Evolutionary conservation across 2,329 filamentous ascomycete species (phyloP).

Genomic region (Apiospora phragmitis): DNA sequence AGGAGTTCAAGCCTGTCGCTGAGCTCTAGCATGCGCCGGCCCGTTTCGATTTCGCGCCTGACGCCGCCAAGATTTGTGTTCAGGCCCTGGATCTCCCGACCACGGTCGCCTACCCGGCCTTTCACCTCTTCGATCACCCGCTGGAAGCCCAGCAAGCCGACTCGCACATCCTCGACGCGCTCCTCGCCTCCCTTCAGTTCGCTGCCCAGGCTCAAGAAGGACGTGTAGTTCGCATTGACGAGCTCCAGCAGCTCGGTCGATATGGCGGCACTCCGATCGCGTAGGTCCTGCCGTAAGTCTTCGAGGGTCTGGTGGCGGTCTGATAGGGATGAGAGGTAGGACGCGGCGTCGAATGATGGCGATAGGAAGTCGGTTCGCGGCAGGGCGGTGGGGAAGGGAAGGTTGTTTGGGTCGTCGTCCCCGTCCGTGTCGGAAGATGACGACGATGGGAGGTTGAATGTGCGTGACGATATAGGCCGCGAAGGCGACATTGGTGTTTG

Average conservation of each 20-base stretch:
- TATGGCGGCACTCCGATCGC: constrained; percentile 76
- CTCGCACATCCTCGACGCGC: constrained; percentile 83
- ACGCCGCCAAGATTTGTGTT: constrained; percentile 68
- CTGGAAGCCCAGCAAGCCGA: constrained; percentile 82
- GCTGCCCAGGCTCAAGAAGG: constrained; percentile 81
- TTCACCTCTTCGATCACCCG: constrained; percentile 78
- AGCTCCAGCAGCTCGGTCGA: constrained; percentile 88
- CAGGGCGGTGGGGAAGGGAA: constrained; percentile 87
- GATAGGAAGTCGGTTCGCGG: constrained; percentile 80
- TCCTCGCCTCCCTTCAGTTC: constrained; percentile 87
- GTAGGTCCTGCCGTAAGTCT: constrained; percentile 83
- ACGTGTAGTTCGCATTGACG: constrained; percentile 92
- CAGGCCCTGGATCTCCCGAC: constrained; percentile 61
- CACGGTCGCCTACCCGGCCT: constrained; percentile 62
- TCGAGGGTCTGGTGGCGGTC: constrained; percentile 95
- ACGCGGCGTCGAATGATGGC: constrained; percentile 73
- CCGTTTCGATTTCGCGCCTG: constrained; percentile 60
- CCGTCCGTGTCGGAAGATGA: constrained; percentile 32
- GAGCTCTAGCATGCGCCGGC: constrained; percentile 65
- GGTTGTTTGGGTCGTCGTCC: constrained; percentile 63
- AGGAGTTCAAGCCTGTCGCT: constrained; percentile 63
- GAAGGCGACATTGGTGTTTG: constrained; percentile 30
- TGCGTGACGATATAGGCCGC: constrained; percentile 32
- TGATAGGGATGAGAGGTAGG: constrained; percentile 77
- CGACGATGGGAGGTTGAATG: constrained; percentile 44